A percentile compares a stretch with the other conserved stretches of the same genome.
These are phyloP conservation scores for Deuterostichococcus epilithicus DNA, from an alignment of 139 green algal species.

Conservation along the genomic window DNA sequence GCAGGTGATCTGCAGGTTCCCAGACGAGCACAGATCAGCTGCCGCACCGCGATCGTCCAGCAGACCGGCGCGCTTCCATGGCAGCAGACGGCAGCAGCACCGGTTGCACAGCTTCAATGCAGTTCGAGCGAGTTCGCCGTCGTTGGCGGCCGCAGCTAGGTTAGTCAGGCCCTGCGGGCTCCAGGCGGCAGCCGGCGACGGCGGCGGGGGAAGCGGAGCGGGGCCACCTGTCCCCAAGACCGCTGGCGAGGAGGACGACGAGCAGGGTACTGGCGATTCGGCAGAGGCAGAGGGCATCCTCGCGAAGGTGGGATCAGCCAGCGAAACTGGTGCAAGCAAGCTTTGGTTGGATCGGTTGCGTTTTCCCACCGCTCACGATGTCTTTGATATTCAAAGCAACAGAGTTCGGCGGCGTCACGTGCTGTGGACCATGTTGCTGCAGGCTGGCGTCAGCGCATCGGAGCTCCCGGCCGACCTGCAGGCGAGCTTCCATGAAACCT, in stretches of 20 bases:
- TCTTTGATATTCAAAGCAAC: constrained; percentile 6
- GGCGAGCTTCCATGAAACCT: too few relatives aligned
- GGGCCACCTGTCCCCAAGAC: background rate
- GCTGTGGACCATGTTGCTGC: constrained; percentile 5
- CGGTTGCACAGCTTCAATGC: too few relatives aligned
- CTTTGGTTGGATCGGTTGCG: background rate
- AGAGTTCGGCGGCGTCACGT: too few relatives aligned
- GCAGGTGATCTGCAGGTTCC: too few relatives aligned
- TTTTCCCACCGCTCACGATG: background rate
- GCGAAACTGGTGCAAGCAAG: constrained; percentile 5
- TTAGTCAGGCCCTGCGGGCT: constrained; percentile 42
- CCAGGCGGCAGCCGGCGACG: background rate
- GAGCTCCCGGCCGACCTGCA: constrained; percentile 20
- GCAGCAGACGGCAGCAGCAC: too few relatives aligned
- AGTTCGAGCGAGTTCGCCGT: too few relatives aligned
- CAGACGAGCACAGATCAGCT: too few relatives aligned
- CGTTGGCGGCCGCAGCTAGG: too few relatives aligned
- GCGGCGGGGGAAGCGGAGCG: background rate
- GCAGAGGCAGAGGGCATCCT: background rate
- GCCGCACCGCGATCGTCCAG: too few relatives aligned
- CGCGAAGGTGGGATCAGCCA: background rate
- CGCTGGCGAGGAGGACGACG: background rate
- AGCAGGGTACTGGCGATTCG: background rate
- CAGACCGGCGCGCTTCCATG: too few relatives aligned
- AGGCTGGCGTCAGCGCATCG: constrained; percentile 11